These are phyloP conservation scores for Alternaria atra DNA, from an alignment of 2,329 filamentous ascomycete species.

Conservation along the genomic window DNA sequence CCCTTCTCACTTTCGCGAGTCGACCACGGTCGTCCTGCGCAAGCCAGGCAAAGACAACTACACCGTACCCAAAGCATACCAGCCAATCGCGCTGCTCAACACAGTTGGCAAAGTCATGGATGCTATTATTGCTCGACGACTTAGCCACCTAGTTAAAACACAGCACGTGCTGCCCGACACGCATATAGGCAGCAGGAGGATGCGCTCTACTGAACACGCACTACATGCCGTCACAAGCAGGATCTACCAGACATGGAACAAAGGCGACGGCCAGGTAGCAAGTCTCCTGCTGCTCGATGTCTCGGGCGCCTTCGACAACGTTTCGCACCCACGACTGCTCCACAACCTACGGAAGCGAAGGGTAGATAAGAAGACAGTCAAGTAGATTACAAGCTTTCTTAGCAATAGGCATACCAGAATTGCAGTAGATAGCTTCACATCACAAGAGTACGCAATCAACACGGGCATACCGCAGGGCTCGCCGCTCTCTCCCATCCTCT, in stretches of 20 bases:
- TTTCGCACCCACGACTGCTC: slow-evolving; percentile 32
- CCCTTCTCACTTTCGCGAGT: slow-evolving; percentile 18
- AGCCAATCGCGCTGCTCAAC: slow-evolving; percentile 37
- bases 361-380: too few species aligned
- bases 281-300: slow-evolving; percentile 46
- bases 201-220: slow-evolving; percentile 35
- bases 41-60: slow-evolving; percentile 44
- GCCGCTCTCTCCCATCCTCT: too few species aligned
- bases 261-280: slow-evolving; percentile 24
- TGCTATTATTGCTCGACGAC: slow-evolving; percentile 26
- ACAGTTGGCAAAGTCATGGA: slow-evolving; percentile 44
- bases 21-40: slow-evolving; percentile 34
- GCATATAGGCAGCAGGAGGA: slow-evolving; percentile 34
- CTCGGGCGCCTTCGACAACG: slow-evolving; percentile 41
- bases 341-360: too few species aligned
- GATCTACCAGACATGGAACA: slow-evolving; percentile 34
- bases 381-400: too few species aligned
- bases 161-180: slow-evolving; percentile 30
- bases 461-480: too few species aligned
- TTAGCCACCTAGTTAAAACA: slow-evolving; percentile 23
- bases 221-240: slow-evolving; percentile 36
- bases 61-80: slow-evolving; percentile 33
- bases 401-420: too few species aligned
- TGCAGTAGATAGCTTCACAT: too few species aligned
- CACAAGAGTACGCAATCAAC: too few species aligned